phyloP scores from a whole-genome alignment of 768 basidiomycete species.

The Trametes punicea region DNA sequence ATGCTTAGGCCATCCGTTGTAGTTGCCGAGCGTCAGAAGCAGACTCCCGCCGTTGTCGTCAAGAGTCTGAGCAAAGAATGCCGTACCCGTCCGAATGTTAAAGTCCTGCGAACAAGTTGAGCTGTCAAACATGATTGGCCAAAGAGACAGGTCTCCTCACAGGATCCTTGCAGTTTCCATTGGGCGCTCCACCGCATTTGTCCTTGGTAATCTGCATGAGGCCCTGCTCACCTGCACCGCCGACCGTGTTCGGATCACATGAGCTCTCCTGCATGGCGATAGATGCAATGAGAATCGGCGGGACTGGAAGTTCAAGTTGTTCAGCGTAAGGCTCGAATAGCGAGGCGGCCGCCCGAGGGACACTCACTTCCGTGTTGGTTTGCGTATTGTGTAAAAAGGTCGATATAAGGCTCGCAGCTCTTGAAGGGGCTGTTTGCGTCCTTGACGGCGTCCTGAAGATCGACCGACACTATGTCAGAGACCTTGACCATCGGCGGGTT shows the following conservation, averaged over 20 bases:
- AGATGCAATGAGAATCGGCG: conserved; percentile 75
- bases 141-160: conserved; percentile 25
- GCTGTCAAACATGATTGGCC: neutral
- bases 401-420: conserved; percentile 49
- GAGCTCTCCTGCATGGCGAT: conserved; percentile 87
- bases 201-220: conserved; percentile 82
- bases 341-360: neutral
- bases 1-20: conserved; percentile 67
- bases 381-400: conserved; percentile 59
- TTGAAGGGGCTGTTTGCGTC: conserved; percentile 52
- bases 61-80: conserved; percentile 55
- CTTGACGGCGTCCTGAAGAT: conserved; percentile 48
- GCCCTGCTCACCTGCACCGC: conserved; percentile 80
- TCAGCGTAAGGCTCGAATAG: neutral
- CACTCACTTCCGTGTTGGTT: conserved; percentile 39
- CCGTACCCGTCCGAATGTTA: conserved; percentile 67
- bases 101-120: conserved; percentile 44
- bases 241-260: conserved; percentile 65
- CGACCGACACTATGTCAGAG: conserved; percentile 45
- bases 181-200: conserved; percentile 63
- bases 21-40: conserved; percentile 58
- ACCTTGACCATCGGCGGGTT: conserved; percentile 60
- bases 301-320: conserved; percentile 37
- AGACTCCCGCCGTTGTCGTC: conserved; percentile 49
- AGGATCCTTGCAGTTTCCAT: conserved; percentile 40